Evolutionary conservation across 345 rosid species (phyloP).

Genomic region (Eucalyptus tenuipes): DNA sequence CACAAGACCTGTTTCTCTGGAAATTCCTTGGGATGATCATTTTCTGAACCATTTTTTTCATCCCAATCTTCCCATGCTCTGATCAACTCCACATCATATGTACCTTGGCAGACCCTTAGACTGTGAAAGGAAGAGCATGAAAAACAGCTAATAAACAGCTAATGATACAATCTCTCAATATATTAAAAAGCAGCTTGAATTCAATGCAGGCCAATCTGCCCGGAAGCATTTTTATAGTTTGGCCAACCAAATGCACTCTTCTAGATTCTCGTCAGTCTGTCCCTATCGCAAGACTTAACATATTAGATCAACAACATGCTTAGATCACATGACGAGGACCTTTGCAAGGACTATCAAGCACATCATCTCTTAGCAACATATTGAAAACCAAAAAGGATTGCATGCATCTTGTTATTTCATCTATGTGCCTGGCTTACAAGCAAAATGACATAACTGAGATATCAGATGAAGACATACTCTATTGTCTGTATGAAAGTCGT

Average conservation of each 20-base stretch:
- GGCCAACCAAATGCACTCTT: background rate
- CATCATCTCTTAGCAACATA: background rate
- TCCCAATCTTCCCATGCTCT: constrained; percentile 98
- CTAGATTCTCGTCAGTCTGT: background rate
- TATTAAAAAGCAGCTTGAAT: background rate
- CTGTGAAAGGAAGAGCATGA: constrained; percentile 19
- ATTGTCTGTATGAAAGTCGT: constrained; percentile 58
- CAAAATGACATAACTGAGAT: background rate
- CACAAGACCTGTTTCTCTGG: constrained; percentile 60
- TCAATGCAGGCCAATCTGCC: background rate
- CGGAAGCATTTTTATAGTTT: background rate
- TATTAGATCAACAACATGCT: background rate
- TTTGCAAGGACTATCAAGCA: background rate
- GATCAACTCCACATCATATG: constrained; percentile 51
- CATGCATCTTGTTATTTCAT: background rate
- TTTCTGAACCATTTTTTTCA: constrained; percentile 63
- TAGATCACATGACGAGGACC: background rate
- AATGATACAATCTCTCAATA: background rate
- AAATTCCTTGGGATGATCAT: constrained; percentile 82
- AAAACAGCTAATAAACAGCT: background rate
- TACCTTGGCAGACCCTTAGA: constrained; percentile 78
- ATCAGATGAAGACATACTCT: constrained; percentile 44
- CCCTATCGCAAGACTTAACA: background rate
- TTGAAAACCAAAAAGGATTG: background rate
- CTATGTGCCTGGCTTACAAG: background rate